Conservation (phyloP, 352 stramenopile genomes). For the Saprolegnia parasitica region DNA sequence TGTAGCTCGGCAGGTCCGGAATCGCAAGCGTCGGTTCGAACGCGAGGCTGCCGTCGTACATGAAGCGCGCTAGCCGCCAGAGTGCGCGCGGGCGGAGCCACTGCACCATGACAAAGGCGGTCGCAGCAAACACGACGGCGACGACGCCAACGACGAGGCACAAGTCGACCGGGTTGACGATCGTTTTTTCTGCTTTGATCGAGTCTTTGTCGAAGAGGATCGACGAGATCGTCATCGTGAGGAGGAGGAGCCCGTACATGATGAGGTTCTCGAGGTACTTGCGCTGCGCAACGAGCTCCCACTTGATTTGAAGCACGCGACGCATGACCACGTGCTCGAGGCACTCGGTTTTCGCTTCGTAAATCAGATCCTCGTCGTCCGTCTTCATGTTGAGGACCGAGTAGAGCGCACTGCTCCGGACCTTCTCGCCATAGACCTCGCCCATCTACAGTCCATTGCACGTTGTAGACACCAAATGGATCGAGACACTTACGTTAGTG, state of each 20-base stretch:
- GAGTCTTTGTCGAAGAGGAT: constrained; percentile 17
- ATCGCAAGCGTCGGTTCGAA: constrained; percentile 18
- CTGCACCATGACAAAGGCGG: constrained; percentile 8
- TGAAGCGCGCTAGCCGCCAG: constrained; percentile 4
- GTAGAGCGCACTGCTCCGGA: constrained; percentile 1
- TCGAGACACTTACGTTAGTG: constrained; percentile 11
- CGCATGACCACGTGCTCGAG: constrained; percentile 24
- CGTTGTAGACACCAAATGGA: not conserved
- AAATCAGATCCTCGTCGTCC: constrained; percentile 15
- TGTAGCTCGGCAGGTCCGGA: not conserved
- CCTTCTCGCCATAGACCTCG: constrained; percentile 15
- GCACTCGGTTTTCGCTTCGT: not conserved
- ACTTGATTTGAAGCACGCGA: constrained; percentile 24
- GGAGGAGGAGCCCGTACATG: constrained; percentile 9
- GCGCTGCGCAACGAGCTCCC: constrained; percentile 26
- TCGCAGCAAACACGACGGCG: not conserved
- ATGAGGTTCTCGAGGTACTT: constrained; percentile 26
- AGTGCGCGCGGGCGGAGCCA: constrained; percentile 7
- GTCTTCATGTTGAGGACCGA: constrained; percentile 19
- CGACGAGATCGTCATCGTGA: constrained; percentile 17
- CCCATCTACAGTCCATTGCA: constrained; percentile 5
- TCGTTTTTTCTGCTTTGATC: not conserved
- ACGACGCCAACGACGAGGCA: not conserved
- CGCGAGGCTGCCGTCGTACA: not conserved
- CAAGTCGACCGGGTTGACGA: not conserved